Evolutionary conservation across 257 asterid species (phyloP).

Genomic region (Solanum phureja): DNA sequence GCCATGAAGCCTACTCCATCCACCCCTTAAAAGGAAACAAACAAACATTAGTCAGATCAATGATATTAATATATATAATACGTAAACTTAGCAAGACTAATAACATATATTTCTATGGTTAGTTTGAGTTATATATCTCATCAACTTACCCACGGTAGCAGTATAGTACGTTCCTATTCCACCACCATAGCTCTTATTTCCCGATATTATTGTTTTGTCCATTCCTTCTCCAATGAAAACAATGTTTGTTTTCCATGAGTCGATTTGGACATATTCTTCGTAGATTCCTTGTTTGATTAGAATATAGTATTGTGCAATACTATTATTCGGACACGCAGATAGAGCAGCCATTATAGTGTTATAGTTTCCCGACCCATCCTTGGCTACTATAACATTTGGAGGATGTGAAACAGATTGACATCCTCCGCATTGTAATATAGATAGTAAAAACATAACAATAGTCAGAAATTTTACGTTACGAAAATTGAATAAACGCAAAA

Average conservation of each 20-base stretch:
- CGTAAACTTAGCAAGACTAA: too few species aligned
- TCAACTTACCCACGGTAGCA: too few species aligned
- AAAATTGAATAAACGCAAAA: too few species aligned
- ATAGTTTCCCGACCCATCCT: not conserved
- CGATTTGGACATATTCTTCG: not conserved
- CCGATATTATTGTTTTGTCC: too few species aligned
- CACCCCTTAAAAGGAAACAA: not conserved
- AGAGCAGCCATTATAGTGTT: not conserved
- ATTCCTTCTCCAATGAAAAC: slow-evolving; percentile 2
- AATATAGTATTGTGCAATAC: not conserved
- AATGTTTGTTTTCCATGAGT: not conserved
- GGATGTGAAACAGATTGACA: too few species aligned
- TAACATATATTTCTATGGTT: too few species aligned
- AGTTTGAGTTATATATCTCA: not conserved
- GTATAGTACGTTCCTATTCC: too few species aligned
- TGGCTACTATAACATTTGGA: not conserved
- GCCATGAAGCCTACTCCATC: not conserved
- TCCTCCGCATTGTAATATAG: too few species aligned
- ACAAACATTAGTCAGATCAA: not conserved
- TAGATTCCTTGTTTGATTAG: not conserved
- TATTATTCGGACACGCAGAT: not conserved
- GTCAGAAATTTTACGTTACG: too few species aligned
- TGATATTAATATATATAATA: too few species aligned
- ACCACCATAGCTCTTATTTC: too few species aligned
- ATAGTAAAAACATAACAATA: too few species aligned